Evolutionary conservation across 805 yeast genomes (phyloP).

Genomic region (Sugiyamaella mastotermitis): DNA sequence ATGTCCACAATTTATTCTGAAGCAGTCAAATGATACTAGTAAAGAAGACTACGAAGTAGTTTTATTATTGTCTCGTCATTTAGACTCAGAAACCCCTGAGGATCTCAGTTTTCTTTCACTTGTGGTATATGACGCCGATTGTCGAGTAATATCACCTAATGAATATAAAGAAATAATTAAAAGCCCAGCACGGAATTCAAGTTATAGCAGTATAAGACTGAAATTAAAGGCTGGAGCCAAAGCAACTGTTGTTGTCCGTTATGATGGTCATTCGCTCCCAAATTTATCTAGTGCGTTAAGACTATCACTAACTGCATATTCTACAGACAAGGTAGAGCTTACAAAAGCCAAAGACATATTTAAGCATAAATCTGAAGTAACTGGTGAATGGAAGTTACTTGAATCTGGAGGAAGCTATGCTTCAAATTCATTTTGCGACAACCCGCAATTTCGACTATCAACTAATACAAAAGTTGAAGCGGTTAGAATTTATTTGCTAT

Average conservation of each 20-base stretch:
- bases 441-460: slow-evolving; percentile 48
- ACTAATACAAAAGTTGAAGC: slow-evolving; percentile 6
- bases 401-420: slow-evolving; percentile 54
- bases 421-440: slow-evolving; percentile 39
- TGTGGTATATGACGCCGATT: slow-evolving; percentile 7
- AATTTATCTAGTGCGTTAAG: slow-evolving; percentile 4
- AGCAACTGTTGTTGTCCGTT: slow-evolving; percentile 19
- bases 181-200: slow-evolving; percentile 27
- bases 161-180: slow-evolving; percentile 13
- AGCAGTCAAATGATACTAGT: neutral
- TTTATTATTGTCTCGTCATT: neutral
- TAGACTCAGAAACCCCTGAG: neutral
- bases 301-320: slow-evolving; percentile 17
- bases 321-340: slow-evolving; percentile 16
- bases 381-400: slow-evolving; percentile 42
- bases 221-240: slow-evolving; percentile 20
- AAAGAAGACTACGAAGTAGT: neutral
- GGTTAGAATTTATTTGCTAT: slow-evolving; percentile 23
- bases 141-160: slow-evolving; percentile 11
- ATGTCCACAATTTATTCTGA: slow-evolving; percentile 10
- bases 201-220: slow-evolving; percentile 28
- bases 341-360: slow-evolving; percentile 31
- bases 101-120: slow-evolving; percentile 7
- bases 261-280: slow-evolving; percentile 4
- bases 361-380: slow-evolving; percentile 19